Conservation (phyloP, 2,329 filamentous ascomycete genomes). For the Alternaria postmessia region DNA sequence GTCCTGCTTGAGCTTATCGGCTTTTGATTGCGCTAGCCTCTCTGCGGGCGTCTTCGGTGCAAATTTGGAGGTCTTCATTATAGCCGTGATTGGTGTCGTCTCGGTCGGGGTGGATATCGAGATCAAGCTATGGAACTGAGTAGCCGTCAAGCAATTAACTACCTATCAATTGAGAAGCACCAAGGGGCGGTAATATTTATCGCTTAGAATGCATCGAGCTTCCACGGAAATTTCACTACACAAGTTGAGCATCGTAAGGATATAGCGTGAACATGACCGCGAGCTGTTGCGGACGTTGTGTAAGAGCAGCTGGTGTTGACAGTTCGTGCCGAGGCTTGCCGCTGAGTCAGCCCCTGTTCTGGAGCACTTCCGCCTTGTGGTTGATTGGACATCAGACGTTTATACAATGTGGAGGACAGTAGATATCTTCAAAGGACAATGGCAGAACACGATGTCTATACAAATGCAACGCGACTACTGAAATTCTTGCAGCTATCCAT, state of each 20-base stretch:
- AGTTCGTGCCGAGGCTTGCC: neutral
- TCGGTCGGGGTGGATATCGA: neutral
- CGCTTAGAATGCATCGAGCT: neutral
- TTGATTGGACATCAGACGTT: neutral
- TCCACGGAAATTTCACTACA: neutral
- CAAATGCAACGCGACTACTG: neutral
- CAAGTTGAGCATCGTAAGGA: neutral
- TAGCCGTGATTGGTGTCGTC: neutral
- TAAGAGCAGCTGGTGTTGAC: neutral
- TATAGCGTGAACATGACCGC: neutral
- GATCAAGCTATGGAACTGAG: neutral
- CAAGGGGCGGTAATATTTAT: neutral
- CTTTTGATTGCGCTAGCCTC: constrained; percentile 31
- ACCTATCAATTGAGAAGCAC: neutral
- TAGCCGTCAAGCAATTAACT: neutral
- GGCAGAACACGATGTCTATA: neutral
- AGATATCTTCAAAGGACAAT: too few species aligned
- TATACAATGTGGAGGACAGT: too few species aligned
- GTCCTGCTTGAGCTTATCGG: constrained; percentile 40
- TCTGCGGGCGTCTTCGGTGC: constrained; percentile 43
- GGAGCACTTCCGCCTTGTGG: neutral
- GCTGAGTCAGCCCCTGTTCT: constrained; percentile 11
- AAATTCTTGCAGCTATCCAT: neutral
- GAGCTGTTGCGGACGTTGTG: neutral
- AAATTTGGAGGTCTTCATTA: constrained; percentile 40